Conservation (phyloP, 1,139 yeast species). For the Blastobotrys illinoisensis region DNA sequence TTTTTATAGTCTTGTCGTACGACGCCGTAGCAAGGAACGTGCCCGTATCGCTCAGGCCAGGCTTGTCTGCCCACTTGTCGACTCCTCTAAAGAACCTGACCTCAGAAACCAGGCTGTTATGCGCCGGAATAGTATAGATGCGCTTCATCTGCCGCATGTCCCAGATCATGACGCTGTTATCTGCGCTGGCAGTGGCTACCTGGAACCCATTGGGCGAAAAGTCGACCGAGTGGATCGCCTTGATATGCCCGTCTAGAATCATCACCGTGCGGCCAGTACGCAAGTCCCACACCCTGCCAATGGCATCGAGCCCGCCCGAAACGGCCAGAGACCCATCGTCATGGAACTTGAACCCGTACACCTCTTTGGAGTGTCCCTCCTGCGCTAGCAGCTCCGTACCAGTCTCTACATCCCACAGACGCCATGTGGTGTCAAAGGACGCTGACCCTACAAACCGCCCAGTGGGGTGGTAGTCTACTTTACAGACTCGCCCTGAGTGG, state of each 20-base stretch:
- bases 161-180: conserved; percentile 78
- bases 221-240: conserved; percentile 64
- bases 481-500: conserved; percentile 56
- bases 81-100: conserved; percentile 47
- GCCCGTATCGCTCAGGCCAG: conserved; percentile 34
- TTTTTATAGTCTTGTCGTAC: conserved; percentile 52
- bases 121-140: conserved; percentile 63
- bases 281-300: conserved; percentile 78
- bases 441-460: conserved; percentile 57
- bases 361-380: conserved; percentile 82
- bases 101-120: conserved; percentile 66
- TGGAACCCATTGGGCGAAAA: conserved; percentile 77
- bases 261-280: conserved; percentile 67
- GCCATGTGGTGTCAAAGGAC: conserved; percentile 86
- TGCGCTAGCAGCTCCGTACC: conserved; percentile 49
- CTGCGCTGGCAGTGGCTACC: conserved; percentile 81
- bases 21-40: conserved; percentile 55
- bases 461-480: conserved; percentile 62
- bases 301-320: conserved; percentile 76
- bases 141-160: conserved; percentile 57
- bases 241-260: conserved; percentile 59
- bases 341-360: conserved; percentile 60
- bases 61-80: conserved; percentile 16
- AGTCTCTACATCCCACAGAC: conserved; percentile 68
- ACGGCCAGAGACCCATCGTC: conserved; percentile 73